phyloP scores from a whole-genome alignment of 2,329 filamentous ascomycete species.

The Ceratocystiopsis sp. region DNA sequence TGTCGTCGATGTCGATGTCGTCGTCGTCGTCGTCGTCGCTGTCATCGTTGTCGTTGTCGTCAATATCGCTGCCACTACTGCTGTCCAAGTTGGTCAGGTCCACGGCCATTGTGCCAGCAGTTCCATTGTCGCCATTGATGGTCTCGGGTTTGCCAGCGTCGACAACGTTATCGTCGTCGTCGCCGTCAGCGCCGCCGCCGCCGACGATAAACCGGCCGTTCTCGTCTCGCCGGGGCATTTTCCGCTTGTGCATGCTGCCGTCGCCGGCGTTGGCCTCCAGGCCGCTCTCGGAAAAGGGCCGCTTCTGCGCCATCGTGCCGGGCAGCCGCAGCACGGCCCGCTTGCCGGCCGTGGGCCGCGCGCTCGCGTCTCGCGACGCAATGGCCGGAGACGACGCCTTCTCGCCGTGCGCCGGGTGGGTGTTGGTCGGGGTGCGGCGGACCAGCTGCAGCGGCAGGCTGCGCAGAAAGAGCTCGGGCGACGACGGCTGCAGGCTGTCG shows the following conservation, averaged over 20 bases:
- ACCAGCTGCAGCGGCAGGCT: conserved; percentile 11
- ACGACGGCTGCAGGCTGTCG: conserved; percentile 13
- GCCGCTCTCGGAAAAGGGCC: conserved; percentile 11
- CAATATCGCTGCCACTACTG: conserved; percentile 7
- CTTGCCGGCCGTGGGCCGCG: conserved; percentile 19
- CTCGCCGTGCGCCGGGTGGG: neutral
- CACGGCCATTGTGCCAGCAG: neutral
- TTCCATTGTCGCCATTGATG: neutral
- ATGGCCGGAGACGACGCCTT: neutral
- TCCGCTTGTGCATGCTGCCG: no score
- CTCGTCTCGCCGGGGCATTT: no score
- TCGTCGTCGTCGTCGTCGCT: conserved; percentile 8
- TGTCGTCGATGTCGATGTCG: conserved; percentile 13
- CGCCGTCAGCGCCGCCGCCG: conserved; percentile 1
- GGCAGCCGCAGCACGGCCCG: conserved; percentile 27
- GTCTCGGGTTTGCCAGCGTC: neutral
- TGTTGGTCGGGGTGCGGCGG: conserved; percentile 8
- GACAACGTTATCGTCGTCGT: neutral
- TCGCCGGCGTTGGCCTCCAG: no score
- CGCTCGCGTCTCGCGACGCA: neutral
- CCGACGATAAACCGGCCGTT: conserved; percentile 8
- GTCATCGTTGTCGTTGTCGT: conserved; percentile 7
- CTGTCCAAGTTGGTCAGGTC: neutral
- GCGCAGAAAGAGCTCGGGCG: conserved; percentile 8
- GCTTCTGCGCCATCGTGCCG: conserved; percentile 24